Evolutionary conservation across 2,329 filamentous ascomycete genomes (phyloP).

Genomic region (Microsporum ferrugineum): DNA sequence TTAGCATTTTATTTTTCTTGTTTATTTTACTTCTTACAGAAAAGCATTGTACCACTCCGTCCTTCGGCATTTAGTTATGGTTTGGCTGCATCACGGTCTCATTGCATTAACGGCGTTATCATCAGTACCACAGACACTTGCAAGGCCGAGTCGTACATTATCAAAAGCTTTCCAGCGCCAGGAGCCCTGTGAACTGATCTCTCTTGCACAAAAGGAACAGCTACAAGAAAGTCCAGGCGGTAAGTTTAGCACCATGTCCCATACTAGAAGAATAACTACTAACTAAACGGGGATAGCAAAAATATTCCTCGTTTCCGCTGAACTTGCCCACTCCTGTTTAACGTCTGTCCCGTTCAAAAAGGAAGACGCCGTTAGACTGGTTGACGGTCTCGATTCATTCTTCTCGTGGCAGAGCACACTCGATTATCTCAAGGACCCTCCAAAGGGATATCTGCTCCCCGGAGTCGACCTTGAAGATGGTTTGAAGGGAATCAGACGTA

Average conservation of each 20-base stretch:
- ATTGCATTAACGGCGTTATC: background rate
- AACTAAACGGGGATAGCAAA: background rate
- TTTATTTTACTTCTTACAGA: background rate
- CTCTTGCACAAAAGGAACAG: conserved; percentile 3
- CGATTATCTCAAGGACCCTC: conserved; percentile 34
- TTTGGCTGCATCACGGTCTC: background rate
- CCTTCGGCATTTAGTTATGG: background rate
- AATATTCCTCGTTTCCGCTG: conserved; percentile 9
- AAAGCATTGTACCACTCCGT: background rate
- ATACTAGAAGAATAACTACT: background rate
- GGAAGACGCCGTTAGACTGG: conserved; percentile 14
- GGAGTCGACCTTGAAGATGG: conserved; percentile 38
- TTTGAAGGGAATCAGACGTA: conserved; percentile 37
- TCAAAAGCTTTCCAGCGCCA: background rate
- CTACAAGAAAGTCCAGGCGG: background rate
- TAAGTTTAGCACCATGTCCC: background rate
- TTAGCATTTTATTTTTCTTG: background rate
- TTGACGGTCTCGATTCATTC: conserved; percentile 16
- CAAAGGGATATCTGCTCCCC: conserved; percentile 40
- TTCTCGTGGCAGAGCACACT: conserved; percentile 19
- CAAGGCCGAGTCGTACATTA: background rate
- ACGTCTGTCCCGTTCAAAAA: conserved; percentile 17
- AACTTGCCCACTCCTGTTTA: conserved; percentile 17
- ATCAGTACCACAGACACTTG: background rate
- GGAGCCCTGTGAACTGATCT: conserved; percentile 9